These are phyloP conservation scores for Pleomassaria siparia DNA, from an alignment of 2,329 filamentous ascomycete genomes.

Conservation along the genomic window DNA sequence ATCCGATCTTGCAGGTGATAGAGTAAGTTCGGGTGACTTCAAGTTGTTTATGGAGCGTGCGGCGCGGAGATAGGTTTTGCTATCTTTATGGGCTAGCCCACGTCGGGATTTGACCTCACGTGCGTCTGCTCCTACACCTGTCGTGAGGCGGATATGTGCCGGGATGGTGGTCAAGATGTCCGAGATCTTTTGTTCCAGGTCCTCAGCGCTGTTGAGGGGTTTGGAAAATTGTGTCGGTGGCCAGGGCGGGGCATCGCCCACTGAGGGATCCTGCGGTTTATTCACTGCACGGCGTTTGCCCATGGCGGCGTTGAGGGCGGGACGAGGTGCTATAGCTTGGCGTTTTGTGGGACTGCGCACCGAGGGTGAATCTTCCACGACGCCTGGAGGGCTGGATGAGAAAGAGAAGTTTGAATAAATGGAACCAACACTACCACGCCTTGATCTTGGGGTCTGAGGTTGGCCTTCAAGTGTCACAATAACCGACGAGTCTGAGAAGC, in stretches of 20 bases:
- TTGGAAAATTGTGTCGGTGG: conserved; percentile 37
- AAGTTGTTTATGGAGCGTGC: conserved; percentile 34
- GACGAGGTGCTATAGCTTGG: conserved; percentile 30
- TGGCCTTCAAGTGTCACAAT: conserved; percentile 22
- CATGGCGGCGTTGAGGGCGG: conserved; percentile 49
- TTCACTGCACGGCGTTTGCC: conserved; percentile 39
- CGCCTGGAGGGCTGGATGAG: conserved; percentile 33
- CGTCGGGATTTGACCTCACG: conserved; percentile 32
- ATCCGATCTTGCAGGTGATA: conserved; percentile 41
- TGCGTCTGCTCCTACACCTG: conserved; percentile 31
- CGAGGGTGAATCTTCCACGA: conserved; percentile 40
- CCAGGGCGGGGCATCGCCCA: conserved; percentile 31
- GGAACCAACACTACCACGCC: conserved; percentile 34
- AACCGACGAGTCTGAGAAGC: conserved; percentile 19
- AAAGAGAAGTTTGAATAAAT: conserved; percentile 32
- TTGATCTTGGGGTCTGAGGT: conserved; percentile 35
- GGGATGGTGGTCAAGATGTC: conserved; percentile 77
- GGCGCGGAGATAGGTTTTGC: conserved; percentile 35
- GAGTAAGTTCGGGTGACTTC: conserved; percentile 39
- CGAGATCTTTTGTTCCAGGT: conserved; percentile 77
- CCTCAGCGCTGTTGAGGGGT: conserved; percentile 49
- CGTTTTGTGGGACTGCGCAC: conserved; percentile 32
- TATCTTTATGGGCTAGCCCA: conserved; percentile 26
- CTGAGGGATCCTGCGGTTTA: conserved; percentile 36
- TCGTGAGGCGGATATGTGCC: conserved; percentile 72